phyloP scores from a whole-genome alignment of 2,329 filamentous ascomycete genomes.

The Phyllosticta citribraziliensis region DNA sequence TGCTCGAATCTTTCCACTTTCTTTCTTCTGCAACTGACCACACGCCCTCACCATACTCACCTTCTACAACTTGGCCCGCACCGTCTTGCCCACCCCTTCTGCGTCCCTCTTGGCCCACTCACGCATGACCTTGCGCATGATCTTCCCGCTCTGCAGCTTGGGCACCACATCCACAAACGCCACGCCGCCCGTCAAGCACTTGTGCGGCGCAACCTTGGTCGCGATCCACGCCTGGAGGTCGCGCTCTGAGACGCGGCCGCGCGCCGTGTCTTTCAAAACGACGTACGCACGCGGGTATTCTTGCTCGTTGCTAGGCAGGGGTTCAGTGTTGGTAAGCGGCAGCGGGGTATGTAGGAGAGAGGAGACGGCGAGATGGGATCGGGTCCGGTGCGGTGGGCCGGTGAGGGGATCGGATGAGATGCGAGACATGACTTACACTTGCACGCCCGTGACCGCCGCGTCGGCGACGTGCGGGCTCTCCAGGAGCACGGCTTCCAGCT shows the following conservation, averaged over 20 bases:
- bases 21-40: no score
- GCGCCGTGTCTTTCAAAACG: slow-evolving; percentile 36
- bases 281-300: slow-evolving; percentile 44
- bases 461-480: slow-evolving; percentile 50
- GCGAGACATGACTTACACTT: slow-evolving; percentile 26
- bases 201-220: slow-evolving; percentile 53
- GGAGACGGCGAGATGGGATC: background rate
- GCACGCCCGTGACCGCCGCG: slow-evolving; percentile 58
- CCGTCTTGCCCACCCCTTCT: slow-evolving; percentile 19
- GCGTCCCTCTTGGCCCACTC: slow-evolving; percentile 50
- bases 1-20: no score
- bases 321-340: slow-evolving; percentile 8
- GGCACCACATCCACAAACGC: slow-evolving; percentile 58
- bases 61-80: slow-evolving; percentile 18
- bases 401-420: background rate
- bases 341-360: slow-evolving; percentile 17
- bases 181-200: slow-evolving; percentile 62
- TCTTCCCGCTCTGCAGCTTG: slow-evolving; percentile 45
- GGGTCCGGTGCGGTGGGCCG: background rate
- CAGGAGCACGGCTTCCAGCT: slow-evolving; percentile 48
- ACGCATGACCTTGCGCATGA: slow-evolving; percentile 50
- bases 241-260: slow-evolving; percentile 35
- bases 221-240: slow-evolving; percentile 55
- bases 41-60: background rate
- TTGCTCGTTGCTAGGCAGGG: background rate